Base-by-base conservation (phyloP, 305 asterid genomes). In the Fraxinus nigra region DNA sequence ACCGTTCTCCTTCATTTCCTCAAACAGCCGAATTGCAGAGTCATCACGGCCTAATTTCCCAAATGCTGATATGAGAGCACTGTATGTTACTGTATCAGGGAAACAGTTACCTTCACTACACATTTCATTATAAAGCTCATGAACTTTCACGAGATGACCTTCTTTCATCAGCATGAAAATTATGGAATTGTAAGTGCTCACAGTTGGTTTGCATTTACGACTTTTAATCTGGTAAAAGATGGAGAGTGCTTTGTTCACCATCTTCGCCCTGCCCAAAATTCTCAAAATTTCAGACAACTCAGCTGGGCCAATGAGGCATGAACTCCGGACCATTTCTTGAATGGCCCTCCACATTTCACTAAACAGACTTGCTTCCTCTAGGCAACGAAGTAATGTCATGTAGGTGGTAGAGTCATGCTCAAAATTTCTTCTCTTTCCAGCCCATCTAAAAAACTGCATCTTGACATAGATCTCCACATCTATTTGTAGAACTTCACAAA, bases 151-250 rank as follows among this genome's bases (percentile, higher is more conserved):
- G 5, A 89, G 92, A 75, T 93, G 93, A 7, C 95, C 95, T 89
- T 94, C 97, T 88, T 91, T 90, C 91, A 95, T 94, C 87, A 95
- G 87, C 98, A 94, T 94, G 88, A 94, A 72, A 80, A 95, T 93
- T 63, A 92, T 86, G 26, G 99, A 87, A 81, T 94, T 94, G 82
- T 94, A 95, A 6, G 98, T 90, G 86, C 87, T 80, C 35, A 94
- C 90, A 22, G 95, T 91, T 20, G 98, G 97, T 72, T 90, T 92
- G 87, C 97, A 93, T 88, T 92, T 95, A 11, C 92, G 90, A 38
- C 85, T 87, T 85, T 94, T 95, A 56, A 94, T 84, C 92, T 89
- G 96, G 90, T 93, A 94, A 77, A 95, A 94, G 43, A 91, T 43
- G 8, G 90, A 80, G 48, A 94, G 92, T 18, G 99, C 98, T 86